Conservation (phyloP, 1,139 yeast genomes). For the Pichia sp. region DNA sequence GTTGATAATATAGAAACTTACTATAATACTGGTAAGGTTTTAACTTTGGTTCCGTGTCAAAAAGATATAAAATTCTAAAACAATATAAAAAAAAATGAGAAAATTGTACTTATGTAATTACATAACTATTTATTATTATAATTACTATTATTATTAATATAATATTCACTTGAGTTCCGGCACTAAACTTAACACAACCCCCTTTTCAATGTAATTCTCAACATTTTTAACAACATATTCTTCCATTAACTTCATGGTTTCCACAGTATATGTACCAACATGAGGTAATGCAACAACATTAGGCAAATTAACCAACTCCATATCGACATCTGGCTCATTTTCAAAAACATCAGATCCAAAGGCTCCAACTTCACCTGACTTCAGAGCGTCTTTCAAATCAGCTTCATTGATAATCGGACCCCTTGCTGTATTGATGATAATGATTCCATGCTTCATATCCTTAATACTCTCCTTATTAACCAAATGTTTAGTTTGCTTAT, state of each 20-base stretch:
- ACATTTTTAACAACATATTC: slow-evolving; percentile 44
- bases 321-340: slow-evolving; percentile 65
- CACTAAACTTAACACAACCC: slow-evolving; percentile 58
- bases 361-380: slow-evolving; percentile 62
- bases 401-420: slow-evolving; percentile 52
- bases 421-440: slow-evolving; percentile 59
- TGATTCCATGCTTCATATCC: slow-evolving; percentile 63
- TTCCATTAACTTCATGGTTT: slow-evolving; percentile 52
- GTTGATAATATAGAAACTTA: slow-evolving; percentile 39
- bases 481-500: slow-evolving; percentile 44
- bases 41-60: slow-evolving; percentile 60
- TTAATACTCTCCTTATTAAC: slow-evolving; percentile 46
- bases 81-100: too few species aligned
- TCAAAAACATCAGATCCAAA: slow-evolving; percentile 85
- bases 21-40: slow-evolving; percentile 53
- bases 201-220: slow-evolving; percentile 40
- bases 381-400: slow-evolving; percentile 53
- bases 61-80: background rate
- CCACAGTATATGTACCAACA: slow-evolving; percentile 70
- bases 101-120: too few species aligned
- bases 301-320: slow-evolving; percentile 48
- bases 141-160: background rate
- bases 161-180: slow-evolving; percentile 43
- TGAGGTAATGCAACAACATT: slow-evolving; percentile 69
- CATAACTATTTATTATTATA: too few species aligned